Evolutionary conservation across 2,329 filamentous ascomycete species (phyloP), one percentile per base, ranked within the genome.

Genomic region (Colletotrichum graminicola): DNA sequence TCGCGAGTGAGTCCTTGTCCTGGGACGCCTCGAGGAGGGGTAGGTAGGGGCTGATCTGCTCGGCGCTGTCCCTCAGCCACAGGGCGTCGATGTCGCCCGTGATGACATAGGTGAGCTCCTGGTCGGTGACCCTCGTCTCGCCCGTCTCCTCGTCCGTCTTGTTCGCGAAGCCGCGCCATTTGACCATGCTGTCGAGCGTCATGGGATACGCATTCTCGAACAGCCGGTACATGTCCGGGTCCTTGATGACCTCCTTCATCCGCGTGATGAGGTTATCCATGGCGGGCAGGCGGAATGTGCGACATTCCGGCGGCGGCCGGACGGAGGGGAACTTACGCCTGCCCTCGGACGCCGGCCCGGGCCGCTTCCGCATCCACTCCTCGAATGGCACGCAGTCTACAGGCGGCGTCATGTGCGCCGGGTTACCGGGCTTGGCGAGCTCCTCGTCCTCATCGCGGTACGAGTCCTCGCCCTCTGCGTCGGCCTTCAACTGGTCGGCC

Each of bases 191-290:
- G 76, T 96, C 93, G 26, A 95, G 83, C 0, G 93, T 95, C 75
- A 94, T 95, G 0, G 93, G 92, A 73, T 93, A 95, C 2, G 92
- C 92, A 79, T 96, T 96, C 76, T 94, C 92, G 78, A 97, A 96
- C 14, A 97, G 84, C 36, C 93, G 89, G 49, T 92, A 93, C 34
- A 97, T 86, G 77, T 96, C 94, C 3, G 83, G 84, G 73, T 87
- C 82, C 52, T 78, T 77, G 63, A 86, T 82, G 7, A 79, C 76
- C 6, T 74, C 73, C 75, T 79, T 82, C 78, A 86, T 81, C 21
- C 66, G 65, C 5, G 43, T 39, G 70, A 98, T 93, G 54, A 93
- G 88, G 60, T 90, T 83, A 79, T 98, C 95, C 7, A 97, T 93
- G 4, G 90, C 86, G 1, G 91, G 87, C 2, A 93, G 93, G 72